A percentile compares a stretch with the other conserved stretches of the same genome.
These are phyloP conservation scores for Chlorociboria aeruginascens DNA, from an alignment of 495 filamentous ascomycete genomes.

Conservation along the genomic window DNA sequence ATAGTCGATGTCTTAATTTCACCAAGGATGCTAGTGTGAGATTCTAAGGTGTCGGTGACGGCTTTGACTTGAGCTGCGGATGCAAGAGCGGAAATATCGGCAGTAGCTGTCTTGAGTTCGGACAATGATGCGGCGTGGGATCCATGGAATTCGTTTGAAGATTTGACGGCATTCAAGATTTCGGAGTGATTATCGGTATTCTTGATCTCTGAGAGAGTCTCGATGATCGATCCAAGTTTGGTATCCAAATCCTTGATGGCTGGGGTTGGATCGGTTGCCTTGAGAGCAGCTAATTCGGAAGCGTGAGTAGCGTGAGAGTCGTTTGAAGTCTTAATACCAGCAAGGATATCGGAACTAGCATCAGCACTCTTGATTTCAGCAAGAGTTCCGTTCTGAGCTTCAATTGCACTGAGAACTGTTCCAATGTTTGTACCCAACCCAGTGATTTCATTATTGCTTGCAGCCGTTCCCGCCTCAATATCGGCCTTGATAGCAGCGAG, in stretches of 20 bases:
- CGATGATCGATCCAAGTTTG: constrained; percentile 5
- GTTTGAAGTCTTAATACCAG: constrained; percentile 11
- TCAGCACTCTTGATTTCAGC: constrained; percentile 14
- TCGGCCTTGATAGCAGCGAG: constrained; percentile 14
- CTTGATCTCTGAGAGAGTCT: constrained; percentile 5
- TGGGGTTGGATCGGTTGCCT: neutral
- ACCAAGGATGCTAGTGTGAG: neutral
- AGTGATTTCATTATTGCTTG: constrained; percentile 5
- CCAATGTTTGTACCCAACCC: constrained; percentile 5
- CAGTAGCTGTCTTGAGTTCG: constrained; percentile 10
- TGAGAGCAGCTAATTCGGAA: neutral
- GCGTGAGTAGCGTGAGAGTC: constrained; percentile 8
- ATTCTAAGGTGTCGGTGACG: neutral
- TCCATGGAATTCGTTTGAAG: constrained; percentile 9
- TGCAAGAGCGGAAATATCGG: neutral
- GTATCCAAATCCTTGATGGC: constrained; percentile 5
- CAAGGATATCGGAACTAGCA: constrained; percentile 10
- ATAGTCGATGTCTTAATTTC: constrained; percentile 8
- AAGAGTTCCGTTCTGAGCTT: constrained; percentile 9
- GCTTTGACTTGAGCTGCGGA: neutral
- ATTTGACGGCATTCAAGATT: constrained; percentile 6
- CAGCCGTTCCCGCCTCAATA: constrained; percentile 3
- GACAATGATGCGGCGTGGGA: constrained; percentile 4
- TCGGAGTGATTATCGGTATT: constrained; percentile 4
- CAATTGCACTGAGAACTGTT: constrained; percentile 4